These are phyloP conservation scores for Globisporangium yorkense DNA, from an alignment of 352 stramenopile genomes.

Conservation along the genomic window DNA sequence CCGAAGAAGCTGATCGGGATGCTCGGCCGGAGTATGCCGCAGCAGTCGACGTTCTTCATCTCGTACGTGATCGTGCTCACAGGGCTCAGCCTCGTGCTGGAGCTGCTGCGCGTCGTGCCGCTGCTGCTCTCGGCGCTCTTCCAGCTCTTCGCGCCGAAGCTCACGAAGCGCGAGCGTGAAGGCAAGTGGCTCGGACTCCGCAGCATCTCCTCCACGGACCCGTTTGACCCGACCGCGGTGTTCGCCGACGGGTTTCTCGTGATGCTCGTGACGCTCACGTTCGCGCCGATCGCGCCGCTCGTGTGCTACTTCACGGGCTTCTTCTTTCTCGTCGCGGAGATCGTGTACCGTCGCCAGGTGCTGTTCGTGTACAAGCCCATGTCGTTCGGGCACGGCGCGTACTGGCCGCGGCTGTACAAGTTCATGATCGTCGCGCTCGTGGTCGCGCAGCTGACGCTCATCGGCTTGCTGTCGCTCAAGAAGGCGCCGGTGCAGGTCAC, in stretches of 20 bases:
- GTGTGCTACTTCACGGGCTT: constrained; percentile 69
- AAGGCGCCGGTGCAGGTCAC: constrained; percentile 25
- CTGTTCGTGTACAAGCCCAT: constrained; percentile 63
- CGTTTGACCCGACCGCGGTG: constrained; percentile 51
- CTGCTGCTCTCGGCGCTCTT: constrained; percentile 43
- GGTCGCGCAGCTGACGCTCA: constrained; percentile 65
- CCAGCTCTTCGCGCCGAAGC: constrained; percentile 49
- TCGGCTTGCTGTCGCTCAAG: constrained; percentile 79
- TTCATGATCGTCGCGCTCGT: constrained; percentile 74
- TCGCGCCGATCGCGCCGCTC: constrained; percentile 68
- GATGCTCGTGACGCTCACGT: constrained; percentile 72
- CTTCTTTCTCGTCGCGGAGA: constrained; percentile 66
- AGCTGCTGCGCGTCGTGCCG: constrained; percentile 58
- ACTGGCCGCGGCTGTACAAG: constrained; percentile 69
- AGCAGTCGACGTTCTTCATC: constrained; percentile 84
- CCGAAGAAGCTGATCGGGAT: constrained; percentile 63
- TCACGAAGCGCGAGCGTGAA: constrained; percentile 53
- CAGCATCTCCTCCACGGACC: constrained; percentile 38
- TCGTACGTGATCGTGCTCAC: constrained; percentile 74
- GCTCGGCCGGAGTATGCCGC: constrained; percentile 68
- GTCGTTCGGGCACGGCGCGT: constrained; percentile 54
- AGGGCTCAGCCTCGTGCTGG: constrained; percentile 46
- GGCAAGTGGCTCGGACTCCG: constrained; percentile 47
- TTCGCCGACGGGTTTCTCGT: constrained; percentile 65
- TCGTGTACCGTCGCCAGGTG: constrained; percentile 65